Percentiles rank a stretch among this genome's conserved stretches.
phyloP scores from a whole-genome alignment of 2,329 filamentous ascomycete genomes.

The Epichloe festucae region DNA sequence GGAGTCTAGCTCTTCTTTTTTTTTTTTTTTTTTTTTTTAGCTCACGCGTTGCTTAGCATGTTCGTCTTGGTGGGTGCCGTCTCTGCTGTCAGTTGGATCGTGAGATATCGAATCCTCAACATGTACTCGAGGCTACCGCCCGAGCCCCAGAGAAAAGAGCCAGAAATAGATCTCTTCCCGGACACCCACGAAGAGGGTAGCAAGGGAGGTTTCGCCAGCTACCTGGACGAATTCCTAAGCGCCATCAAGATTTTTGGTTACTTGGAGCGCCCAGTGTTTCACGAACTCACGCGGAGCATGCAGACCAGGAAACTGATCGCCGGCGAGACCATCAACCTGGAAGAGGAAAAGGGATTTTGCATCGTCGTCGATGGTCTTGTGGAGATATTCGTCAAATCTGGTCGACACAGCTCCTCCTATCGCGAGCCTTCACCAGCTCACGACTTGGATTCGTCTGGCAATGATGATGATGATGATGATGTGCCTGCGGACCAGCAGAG shows the following conservation, averaged over 20 bases:
- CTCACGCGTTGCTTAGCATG: constrained; percentile 36
- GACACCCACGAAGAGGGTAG: constrained; percentile 81
- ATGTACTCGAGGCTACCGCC: constrained; percentile 92
- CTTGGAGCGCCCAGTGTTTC: constrained; percentile 88
- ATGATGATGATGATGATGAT: constrained; percentile 54
- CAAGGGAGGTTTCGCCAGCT: constrained; percentile 88
- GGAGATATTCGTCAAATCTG: constrained; percentile 95
- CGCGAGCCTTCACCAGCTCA: constrained; percentile 17
- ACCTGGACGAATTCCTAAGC: constrained; percentile 93
- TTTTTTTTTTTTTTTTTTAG: too few relatives aligned
- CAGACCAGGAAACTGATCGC: constrained; percentile 94
- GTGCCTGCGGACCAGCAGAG: constrained; percentile 57
- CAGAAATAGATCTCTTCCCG: constrained; percentile 87
- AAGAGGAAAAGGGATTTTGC: constrained; percentile 97
- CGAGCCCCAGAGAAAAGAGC: constrained; percentile 90
- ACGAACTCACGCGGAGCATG: constrained; percentile 95
- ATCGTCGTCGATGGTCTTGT: constrained; percentile 92
- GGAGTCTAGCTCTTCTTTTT: background rate
- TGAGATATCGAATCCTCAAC: constrained; percentile 89
- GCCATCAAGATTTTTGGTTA: constrained; percentile 99
- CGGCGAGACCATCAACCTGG: constrained; percentile 84
- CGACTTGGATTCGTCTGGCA: constrained; percentile 32
- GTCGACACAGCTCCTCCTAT: constrained; percentile 19
- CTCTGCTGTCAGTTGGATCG: constrained; percentile 84
- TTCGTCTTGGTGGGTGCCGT: constrained; percentile 64